These are phyloP conservation scores for Telopea speciosissima DNA, from an alignment of 177 flowering plant genomes.

Conservation along the genomic window DNA sequence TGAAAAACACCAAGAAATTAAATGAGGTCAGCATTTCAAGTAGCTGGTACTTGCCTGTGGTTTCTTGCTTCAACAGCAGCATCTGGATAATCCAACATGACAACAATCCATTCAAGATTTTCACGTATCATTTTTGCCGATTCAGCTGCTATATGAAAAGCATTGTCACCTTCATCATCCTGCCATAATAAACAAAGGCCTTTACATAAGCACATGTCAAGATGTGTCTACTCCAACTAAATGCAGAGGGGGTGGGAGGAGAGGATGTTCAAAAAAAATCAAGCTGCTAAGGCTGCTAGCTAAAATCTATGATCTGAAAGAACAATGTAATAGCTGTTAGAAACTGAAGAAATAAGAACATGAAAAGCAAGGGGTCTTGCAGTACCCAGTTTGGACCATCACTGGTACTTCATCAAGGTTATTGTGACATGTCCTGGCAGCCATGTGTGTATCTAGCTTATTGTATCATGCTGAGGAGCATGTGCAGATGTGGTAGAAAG, in stretches of 20 bases:
- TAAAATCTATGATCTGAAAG: neutral
- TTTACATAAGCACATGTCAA: neutral
- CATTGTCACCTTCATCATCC: slow-evolving; percentile 99
- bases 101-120: slow-evolving; percentile 87
- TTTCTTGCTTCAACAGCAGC: slow-evolving; percentile 89
- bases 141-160: slow-evolving; percentile 98
- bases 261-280: neutral
- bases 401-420: too few relatives aligned
- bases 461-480: too few relatives aligned
- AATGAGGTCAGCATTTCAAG: neutral
- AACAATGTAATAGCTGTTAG: slow-evolving; percentile 1
- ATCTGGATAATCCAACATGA: slow-evolving; percentile 74
- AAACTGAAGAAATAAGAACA: too few relatives aligned
- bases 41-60: slow-evolving; percentile 58
- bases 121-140: slow-evolving; percentile 97
- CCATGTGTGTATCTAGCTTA: too few relatives aligned
- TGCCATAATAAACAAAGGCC: slow-evolving; percentile 24
- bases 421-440: too few relatives aligned
- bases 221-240: neutral
- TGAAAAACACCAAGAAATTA: neutral
- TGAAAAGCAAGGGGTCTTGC: too few relatives aligned
- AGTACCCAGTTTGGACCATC: too few relatives aligned
- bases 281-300: neutral
- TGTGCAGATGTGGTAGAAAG: too few relatives aligned
- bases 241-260: neutral